Conservation (phyloP, 164 flowering plant genomes). For the Amborella trichopoda region DNA sequence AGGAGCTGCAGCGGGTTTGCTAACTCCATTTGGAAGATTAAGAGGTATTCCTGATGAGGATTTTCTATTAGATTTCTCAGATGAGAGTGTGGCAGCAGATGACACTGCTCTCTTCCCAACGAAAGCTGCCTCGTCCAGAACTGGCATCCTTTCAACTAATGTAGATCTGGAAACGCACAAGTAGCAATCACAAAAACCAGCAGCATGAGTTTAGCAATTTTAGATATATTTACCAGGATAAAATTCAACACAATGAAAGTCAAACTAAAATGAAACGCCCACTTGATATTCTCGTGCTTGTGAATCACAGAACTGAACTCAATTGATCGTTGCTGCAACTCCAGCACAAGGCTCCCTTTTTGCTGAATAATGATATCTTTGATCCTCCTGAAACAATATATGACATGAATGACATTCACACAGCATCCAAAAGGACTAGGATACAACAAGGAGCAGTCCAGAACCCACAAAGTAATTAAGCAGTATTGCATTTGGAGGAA, state of each 20-base stretch:
- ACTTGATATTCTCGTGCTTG: slow-evolving; percentile 92
- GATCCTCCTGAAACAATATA: slow-evolving; percentile 87
- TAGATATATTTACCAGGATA: no score
- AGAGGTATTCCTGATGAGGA: slow-evolving; percentile 38
- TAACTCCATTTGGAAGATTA: slow-evolving; percentile 83
- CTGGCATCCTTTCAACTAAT: slow-evolving; percentile 96
- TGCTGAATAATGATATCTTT: slow-evolving; percentile 41
- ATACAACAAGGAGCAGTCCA: no score
- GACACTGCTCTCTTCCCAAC: slow-evolving; percentile 70
- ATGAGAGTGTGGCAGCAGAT: slow-evolving; percentile 38
- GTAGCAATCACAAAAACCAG: no score
- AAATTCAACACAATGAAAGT: no score
- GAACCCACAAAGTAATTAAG: no score
- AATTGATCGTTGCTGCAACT: slow-evolving; percentile 91
- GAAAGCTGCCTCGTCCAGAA: slow-evolving; percentile 85
- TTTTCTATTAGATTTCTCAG: slow-evolving; percentile 4
- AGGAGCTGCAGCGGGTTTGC: slow-evolving; percentile 63
- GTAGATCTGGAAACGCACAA: slow-evolving; percentile 40
- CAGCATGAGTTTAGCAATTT: no score
- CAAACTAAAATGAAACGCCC: slow-evolving; percentile 1
- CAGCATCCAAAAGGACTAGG: no score
- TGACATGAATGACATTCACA: no score
- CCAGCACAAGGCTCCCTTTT: slow-evolving; percentile 83
- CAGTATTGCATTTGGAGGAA: no score
- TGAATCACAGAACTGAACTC: slow-evolving; percentile 77